These are phyloP conservation scores for Pythium sukuiense DNA, from an alignment of 352 stramenopile species.

Conservation along the genomic window DNA sequence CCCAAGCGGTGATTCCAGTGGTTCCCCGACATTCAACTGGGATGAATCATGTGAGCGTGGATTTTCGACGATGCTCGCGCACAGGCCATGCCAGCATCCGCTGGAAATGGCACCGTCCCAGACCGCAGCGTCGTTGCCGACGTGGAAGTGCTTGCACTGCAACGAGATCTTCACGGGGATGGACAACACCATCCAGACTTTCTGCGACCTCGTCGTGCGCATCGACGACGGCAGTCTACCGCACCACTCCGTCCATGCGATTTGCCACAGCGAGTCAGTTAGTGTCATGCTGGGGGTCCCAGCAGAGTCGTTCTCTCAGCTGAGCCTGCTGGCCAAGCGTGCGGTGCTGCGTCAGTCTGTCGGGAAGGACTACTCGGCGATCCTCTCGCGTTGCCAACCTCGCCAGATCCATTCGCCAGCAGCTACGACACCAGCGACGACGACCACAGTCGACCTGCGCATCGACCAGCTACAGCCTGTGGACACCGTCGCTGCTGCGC, in stretches of 20 bases:
- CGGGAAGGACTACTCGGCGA: slow-evolving; percentile 34
- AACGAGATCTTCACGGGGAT: slow-evolving; percentile 55
- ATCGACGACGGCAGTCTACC: slow-evolving; percentile 41
- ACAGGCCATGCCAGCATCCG: slow-evolving; percentile 31
- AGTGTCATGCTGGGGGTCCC: slow-evolving; percentile 41
- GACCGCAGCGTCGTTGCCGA: slow-evolving; percentile 8
- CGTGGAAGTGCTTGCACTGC: slow-evolving; percentile 57
- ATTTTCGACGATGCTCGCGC: slow-evolving; percentile 47
- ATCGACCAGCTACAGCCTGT: slow-evolving; percentile 24
- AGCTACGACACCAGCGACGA: not conserved
- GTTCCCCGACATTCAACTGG: slow-evolving; percentile 22
- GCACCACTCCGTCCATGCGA: slow-evolving; percentile 24
- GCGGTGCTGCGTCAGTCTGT: slow-evolving; percentile 29
- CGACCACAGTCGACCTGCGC: slow-evolving; percentile 5
- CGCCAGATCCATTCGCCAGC: slow-evolving; percentile 19
- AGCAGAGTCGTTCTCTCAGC: slow-evolving; percentile 48
- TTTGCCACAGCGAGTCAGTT: slow-evolving; percentile 49
- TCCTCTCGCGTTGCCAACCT: slow-evolving; percentile 47
- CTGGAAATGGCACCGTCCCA: slow-evolving; percentile 21
- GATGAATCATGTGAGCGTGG: slow-evolving; percentile 48
- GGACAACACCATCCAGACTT: slow-evolving; percentile 49
- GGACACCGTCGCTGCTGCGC: slow-evolving; percentile 17
- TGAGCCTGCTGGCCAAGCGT: slow-evolving; percentile 44
- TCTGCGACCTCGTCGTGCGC: slow-evolving; percentile 36
- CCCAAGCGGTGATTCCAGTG: slow-evolving; percentile 17